Evolutionary conservation across 2,329 filamentous ascomycete genomes (phyloP).

Genomic region (Fusarium guadeloupense): DNA sequence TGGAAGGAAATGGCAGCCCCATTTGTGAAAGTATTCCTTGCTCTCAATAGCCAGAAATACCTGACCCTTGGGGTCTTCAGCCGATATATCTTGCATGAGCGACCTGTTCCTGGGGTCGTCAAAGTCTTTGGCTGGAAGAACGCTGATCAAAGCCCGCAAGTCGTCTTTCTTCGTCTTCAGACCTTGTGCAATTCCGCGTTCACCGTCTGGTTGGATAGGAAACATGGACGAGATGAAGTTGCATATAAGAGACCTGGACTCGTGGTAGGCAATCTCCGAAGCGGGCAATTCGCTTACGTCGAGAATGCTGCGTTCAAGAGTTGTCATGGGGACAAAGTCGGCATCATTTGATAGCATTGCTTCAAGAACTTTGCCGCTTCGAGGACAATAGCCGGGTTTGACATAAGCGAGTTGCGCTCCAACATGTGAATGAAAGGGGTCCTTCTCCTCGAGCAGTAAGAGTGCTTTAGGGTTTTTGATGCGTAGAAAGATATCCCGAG

Average conservation of each 20-base stretch:
- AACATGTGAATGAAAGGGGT: conserved; percentile 41
- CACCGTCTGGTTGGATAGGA: conserved; percentile 42
- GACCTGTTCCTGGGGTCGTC: conserved; percentile 55
- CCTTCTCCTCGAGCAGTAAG: not conserved
- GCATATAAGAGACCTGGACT: conserved; percentile 61
- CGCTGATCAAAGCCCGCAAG: conserved; percentile 46
- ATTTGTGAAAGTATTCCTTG: conserved; percentile 54
- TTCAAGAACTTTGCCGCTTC: not conserved
- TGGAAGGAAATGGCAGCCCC: conserved; percentile 68
- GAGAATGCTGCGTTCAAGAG: conserved; percentile 28
- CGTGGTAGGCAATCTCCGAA: conserved; percentile 59
- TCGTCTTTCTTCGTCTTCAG: conserved; percentile 25
- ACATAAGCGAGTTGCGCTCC: conserved; percentile 49
- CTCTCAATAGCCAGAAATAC: conserved; percentile 58
- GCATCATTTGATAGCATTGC: conserved; percentile 2
- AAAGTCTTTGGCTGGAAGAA: conserved; percentile 49
- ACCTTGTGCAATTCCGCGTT: conserved; percentile 45
- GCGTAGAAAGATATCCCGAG: conserved; percentile 62
- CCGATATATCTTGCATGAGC: conserved; percentile 60
- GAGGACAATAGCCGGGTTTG: conserved; percentile 26
- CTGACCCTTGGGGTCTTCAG: conserved; percentile 57
- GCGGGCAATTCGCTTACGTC: conserved; percentile 40
- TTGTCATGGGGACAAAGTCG: not conserved
- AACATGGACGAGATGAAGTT: conserved; percentile 58
- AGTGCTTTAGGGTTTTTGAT: conserved; percentile 40